Evolutionary conservation across 2,329 filamentous ascomycete genomes (phyloP), one percentile per base, ranked within the genome.

Genomic region (Colletotrichum endophyticum): DNA sequence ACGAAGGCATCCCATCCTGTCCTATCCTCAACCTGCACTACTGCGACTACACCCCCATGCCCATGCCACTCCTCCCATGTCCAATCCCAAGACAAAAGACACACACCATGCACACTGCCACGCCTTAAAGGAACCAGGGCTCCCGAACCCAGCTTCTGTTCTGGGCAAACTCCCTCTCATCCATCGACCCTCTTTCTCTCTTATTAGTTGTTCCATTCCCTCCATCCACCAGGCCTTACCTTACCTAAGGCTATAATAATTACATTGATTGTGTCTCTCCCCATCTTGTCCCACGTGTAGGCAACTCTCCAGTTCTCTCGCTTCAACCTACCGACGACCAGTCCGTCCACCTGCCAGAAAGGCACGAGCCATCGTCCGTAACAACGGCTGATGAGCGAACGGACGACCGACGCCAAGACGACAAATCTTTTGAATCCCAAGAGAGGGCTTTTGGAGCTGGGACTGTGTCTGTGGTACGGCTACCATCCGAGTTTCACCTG

Each of bases 61-160:
- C 66, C 49, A 67, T 75, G 73, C 62, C 53, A 44, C 27, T 39
- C 25, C 53, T 72, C 44, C 67, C 66, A 71, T 75, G 67, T 74
- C 75, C 71, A 75, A 70, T 39, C 66, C 74, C 72, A 49, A 49
- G 39, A 49, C 39, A 6, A 49, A 39, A 67, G 28, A 70, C 71
- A 66, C 75, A 66, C 75, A 66, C 71, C 66, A 36, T 28, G n/a
- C 39, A 32, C 44, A 59, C 75, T 57, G 62, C 75, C 66, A 63
- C 72, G 75, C 66, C 72, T 77, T 70, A 77, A 75, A 77, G 72
- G 72, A 71, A 75, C 72, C 75, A 62, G 72, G 73, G 56, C 75
- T 70, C 75, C 75, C 72, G 72, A 77, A 32, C 66, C 72, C 72
- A 72, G 62, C 72, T 75, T 72, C 67, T 63, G 61, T 63, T 75